Conservation (phyloP, 345 rosid genomes). For the Barbarea vulgaris region DNA sequence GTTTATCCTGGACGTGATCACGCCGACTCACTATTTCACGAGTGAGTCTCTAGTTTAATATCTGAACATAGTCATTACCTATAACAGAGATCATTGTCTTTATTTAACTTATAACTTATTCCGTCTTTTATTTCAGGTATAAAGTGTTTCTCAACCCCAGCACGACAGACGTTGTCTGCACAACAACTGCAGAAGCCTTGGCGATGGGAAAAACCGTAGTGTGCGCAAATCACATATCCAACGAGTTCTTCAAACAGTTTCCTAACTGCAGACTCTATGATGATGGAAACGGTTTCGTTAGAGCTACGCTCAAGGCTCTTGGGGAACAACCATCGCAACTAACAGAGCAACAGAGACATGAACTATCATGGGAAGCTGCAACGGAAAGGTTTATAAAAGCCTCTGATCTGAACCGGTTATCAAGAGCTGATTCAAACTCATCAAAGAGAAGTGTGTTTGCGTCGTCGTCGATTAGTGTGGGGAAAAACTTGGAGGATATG, state of each 20-base stretch:
- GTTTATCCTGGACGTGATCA: conserved; percentile 88
- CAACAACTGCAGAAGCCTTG: conserved; percentile 95
- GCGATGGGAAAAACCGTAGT: conserved; percentile 90
- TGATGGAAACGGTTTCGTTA: conserved; percentile 55
- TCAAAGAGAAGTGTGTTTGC: conserved; percentile 47
- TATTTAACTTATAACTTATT: not conserved
- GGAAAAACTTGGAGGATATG: conserved; percentile 59
- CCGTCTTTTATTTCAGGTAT: conserved; percentile 53
- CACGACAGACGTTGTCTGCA: conserved; percentile 97
- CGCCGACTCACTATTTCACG: conserved; percentile 80
- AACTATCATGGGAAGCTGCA: conserved; percentile 92
- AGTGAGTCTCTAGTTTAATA: conserved; percentile 55
- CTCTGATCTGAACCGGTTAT: conserved; percentile 48
- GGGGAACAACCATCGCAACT: conserved; percentile 64
- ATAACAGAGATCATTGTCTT: not conserved
- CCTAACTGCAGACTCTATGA: conserved; percentile 71
- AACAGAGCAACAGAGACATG: conserved; percentile 67
- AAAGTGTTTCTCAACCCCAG: conserved; percentile 96
- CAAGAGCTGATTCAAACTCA: conserved; percentile 31
- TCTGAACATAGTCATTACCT: not conserved
- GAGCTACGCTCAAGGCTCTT: conserved; percentile 60
- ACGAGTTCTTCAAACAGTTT: conserved; percentile 76
- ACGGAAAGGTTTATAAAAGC: conserved; percentile 71
- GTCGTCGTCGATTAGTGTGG: conserved; percentile 52
- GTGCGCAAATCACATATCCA: conserved; percentile 52